These are phyloP conservation scores for Fusarium torulosum DNA, from an alignment of 2,329 filamentous ascomycete genomes.

Conservation along the genomic window DNA sequence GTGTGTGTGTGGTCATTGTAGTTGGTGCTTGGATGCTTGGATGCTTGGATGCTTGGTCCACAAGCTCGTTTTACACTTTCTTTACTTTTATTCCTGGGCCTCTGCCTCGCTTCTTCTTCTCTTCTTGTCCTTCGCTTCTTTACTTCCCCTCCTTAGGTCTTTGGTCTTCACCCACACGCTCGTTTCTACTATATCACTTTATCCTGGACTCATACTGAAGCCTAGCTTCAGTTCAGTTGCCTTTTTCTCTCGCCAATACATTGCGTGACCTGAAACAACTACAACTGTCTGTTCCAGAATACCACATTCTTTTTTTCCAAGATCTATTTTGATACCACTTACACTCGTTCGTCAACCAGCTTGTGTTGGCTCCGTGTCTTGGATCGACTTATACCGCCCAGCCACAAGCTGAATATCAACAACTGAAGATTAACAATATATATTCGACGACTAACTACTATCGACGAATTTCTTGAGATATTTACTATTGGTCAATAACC, in stretches of 20 bases:
- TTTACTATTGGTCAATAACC: background rate
- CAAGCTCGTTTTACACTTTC: conserved; percentile 39
- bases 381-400: conserved; percentile 24
- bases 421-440: conserved; percentile 6
- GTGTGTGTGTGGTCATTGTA: background rate
- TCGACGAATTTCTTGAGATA: background rate
- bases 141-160: conserved; percentile 32
- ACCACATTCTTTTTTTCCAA: conserved; percentile 38
- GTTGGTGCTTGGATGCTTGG: conserved; percentile 8
- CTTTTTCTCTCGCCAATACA: conserved; percentile 15
- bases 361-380: conserved; percentile 17
- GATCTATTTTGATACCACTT: conserved; percentile 28
- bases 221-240: conserved; percentile 13
- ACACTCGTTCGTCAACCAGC: conserved; percentile 27
- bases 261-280: conserved; percentile 34
- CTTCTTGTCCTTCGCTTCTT: conserved; percentile 16
- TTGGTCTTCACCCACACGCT: conserved; percentile 33
- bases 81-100: conserved; percentile 42
- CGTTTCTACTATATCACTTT: conserved; percentile 29
- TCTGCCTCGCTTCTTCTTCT: conserved; percentile 32
- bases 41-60: conserved; percentile 24
- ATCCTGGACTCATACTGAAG: conserved; percentile 29
- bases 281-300: conserved; percentile 22
- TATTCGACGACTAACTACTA: background rate
- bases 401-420: conserved; percentile 3